Base-by-base conservation (phyloP, 177 flowering plant genomes). In the Vitis hybrid region DNA sequence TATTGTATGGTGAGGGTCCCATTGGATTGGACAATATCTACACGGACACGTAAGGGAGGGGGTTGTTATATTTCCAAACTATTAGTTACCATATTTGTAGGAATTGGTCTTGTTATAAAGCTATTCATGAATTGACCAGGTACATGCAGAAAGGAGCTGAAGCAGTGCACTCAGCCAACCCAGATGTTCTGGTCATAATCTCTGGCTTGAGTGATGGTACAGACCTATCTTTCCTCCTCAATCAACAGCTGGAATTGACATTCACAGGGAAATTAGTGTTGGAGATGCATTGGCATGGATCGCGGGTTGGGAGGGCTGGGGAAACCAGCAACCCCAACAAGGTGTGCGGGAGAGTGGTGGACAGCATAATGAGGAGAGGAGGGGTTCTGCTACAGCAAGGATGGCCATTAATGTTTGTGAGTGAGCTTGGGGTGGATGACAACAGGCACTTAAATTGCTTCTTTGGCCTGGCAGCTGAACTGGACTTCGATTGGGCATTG, bases 341-440 rank as follows among this genome's bases (percentile, higher is more conserved):
- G 51, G 87, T 87, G 3, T 92, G 98, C 55, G 92, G 89, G 3
- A 70, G 33, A 12, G 75, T 83, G 51, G 79, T 68, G 29, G 26
- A 63, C 0, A 72, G 74, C 69, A 51, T 77, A 31, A 89, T 78
- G 89, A 74, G 75, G 51, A 68, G 51, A 33, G 77, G 79, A 5
- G 91, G 88, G 13, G 88, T 83, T 63, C 59, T 92, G 70, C 18
- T 88, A 63, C 82, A 81, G 1, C 75, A 83, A 68, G 92, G 93
- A 0, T 82, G 70, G 69, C 97, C 98, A 7, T 64, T 94, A 33
- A 33, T 79, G 84, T 81, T 94, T 61, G 64, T 92, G 26, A 88
- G 97, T 65, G 98, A 94, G 81, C 89, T 82, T 70, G 97, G 97
- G 2, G 68, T 84, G 13, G 97, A 92, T 70, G 97, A 92, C 65